phyloP scores from a whole-genome alignment of 208 protist genomes.

The Herpetomonas muscarum region DNA sequence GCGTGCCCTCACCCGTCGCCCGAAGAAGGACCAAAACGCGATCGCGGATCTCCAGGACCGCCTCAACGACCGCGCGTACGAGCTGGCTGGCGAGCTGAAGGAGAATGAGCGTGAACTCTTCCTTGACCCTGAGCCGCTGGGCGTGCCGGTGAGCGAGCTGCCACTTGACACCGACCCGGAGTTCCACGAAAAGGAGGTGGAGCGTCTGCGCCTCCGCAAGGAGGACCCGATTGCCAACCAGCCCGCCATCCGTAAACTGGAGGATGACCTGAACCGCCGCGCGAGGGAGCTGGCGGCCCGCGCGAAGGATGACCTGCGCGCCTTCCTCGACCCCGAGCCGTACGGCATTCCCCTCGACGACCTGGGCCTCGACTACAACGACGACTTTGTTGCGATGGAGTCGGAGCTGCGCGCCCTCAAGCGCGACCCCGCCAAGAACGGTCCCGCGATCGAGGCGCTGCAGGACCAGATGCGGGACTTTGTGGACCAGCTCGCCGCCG shows the following conservation, averaged over 20 bases:
- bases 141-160: conserved; percentile 53
- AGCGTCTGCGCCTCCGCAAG: conserved; percentile 51
- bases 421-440: conserved; percentile 49
- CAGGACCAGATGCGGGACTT: conserved; percentile 41
- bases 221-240: conserved; percentile 37
- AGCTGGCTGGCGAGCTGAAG: conserved; percentile 62
- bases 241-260: conserved; percentile 37
- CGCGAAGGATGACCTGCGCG: conserved; percentile 31
- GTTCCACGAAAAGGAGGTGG: conserved; percentile 56
- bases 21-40: conserved; percentile 32
- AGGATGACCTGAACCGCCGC: conserved; percentile 59
- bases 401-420: conserved; percentile 42
- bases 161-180: conserved; percentile 52
- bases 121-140: conserved; percentile 51
- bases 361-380: conserved; percentile 62
- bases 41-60: conserved; percentile 36
- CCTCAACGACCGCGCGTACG: conserved; percentile 56
- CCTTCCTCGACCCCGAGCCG: conserved; percentile 58
- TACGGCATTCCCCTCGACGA: conserved; percentile 62
- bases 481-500: conserved; percentile 40
- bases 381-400: conserved; percentile 47
- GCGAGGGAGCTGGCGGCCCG: conserved; percentile 45
- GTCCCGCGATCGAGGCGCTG: conserved; percentile 34
- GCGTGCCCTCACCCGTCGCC: conserved; percentile 36
- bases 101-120: conserved; percentile 65